phyloP scores from a whole-genome alignment of 805 yeast genomes.

The Metschnikowia picachoensis region DNA sequence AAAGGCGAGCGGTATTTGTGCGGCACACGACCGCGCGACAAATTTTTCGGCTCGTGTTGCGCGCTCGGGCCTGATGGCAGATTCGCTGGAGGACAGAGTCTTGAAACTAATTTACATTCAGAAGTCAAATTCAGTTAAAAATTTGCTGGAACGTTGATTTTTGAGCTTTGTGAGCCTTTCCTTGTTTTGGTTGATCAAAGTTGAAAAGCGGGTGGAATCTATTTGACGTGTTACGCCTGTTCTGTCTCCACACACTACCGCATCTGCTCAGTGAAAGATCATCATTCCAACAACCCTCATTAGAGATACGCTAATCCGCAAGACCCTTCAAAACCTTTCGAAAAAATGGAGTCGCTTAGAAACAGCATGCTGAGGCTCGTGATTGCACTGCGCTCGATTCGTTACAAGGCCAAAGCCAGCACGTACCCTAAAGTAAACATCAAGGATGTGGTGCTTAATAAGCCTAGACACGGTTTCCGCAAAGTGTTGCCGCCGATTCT shows the following conservation, averaged over 20 bases:
- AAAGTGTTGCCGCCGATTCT: slow-evolving; percentile 36
- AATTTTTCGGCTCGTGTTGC: no score
- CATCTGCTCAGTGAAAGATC: no score
- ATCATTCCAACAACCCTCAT: not conserved
- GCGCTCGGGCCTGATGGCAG: no score
- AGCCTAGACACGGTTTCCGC: slow-evolving; percentile 38
- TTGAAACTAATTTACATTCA: no score
- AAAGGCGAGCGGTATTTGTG: slow-evolving; percentile 2
- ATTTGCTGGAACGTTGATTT: no score
- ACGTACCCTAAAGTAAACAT: slow-evolving; percentile 39
- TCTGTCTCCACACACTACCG: not conserved
- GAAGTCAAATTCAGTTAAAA: no score
- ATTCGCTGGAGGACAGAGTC: no score
- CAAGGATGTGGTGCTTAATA: slow-evolving; percentile 35
- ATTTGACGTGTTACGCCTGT: no score
- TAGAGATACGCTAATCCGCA: not conserved
- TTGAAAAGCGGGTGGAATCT: no score
- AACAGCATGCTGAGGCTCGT: slow-evolving; percentile 7
- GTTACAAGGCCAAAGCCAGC: slow-evolving; percentile 28
- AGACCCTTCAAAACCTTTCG: not conserved
- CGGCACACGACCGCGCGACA: slow-evolving; percentile 7
- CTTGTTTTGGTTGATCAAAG: no score
- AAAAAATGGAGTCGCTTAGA: slow-evolving; percentile 5
- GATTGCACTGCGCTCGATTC: slow-evolving; percentile 19
- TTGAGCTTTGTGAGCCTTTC: no score